These are phyloP conservation scores for Chrysosporium keratinophilum DNA, from an alignment of 2,329 filamentous ascomycete species.

Conservation along the genomic window DNA sequence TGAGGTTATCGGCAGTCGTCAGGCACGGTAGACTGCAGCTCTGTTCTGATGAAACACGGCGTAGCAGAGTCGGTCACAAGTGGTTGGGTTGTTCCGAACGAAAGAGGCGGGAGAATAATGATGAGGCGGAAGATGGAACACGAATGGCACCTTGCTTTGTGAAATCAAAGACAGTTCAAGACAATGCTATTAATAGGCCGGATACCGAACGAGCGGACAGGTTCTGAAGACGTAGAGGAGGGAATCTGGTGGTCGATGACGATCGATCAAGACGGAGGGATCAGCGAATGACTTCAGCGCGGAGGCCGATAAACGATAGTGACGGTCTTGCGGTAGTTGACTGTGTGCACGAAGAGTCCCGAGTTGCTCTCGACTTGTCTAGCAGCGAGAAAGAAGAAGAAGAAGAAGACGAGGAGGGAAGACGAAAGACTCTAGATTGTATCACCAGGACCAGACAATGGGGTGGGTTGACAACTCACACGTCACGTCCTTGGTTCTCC, in stretches of 20 bases:
- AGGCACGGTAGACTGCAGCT: neutral
- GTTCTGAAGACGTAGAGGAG: neutral
- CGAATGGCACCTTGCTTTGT: neutral
- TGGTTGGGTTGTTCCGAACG: too few species aligned
- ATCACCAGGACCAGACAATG: neutral
- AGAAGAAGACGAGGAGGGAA: neutral
- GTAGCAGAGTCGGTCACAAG: too few species aligned
- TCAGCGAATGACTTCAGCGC: conserved; percentile 1
- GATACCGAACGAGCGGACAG: neutral
- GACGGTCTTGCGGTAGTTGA: neutral
- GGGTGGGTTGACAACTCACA: conserved; percentile 1
- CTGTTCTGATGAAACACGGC: neutral
- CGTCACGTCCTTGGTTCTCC: neutral
- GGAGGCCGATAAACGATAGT: neutral
- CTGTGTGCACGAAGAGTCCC: too few species aligned
- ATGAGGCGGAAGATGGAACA: neutral
- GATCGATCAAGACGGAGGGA: conserved; percentile 2
- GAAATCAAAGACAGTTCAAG: neutral
- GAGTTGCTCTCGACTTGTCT: neutral
- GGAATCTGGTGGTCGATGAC: neutral
- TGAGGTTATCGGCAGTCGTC: neutral
- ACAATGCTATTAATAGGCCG: conserved; percentile 6
- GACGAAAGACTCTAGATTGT: neutral
- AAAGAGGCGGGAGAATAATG: neutral
- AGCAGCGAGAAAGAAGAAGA: neutral